Percentiles rank a stretch among this genome's conserved stretches.
These are phyloP conservation scores for Podaxis sp. DNA, from an alignment of 768 basidiomycete species.

Conservation along the genomic window DNA sequence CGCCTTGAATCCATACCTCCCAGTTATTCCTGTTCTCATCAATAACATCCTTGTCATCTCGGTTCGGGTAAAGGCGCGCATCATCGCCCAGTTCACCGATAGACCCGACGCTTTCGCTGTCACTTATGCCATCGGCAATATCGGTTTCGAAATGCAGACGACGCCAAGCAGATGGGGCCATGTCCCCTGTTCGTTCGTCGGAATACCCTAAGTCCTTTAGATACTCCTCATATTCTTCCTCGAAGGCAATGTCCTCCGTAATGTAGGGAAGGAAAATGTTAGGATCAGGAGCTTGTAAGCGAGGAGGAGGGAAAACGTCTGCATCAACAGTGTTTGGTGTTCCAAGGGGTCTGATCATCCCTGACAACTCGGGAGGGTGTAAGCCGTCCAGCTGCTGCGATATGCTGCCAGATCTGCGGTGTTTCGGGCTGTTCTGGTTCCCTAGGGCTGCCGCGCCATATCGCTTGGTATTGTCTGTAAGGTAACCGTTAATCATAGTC, in stretches of 20 bases:
- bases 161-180: slow-evolving; percentile 69
- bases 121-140: slow-evolving; percentile 87
- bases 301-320: slow-evolving; percentile 94
- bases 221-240: slow-evolving; percentile 97
- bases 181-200: slow-evolving; percentile 42
- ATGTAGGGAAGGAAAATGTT: slow-evolving; percentile 88
- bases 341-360: slow-evolving; percentile 71
- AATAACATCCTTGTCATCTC: slow-evolving; percentile 60
- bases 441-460: slow-evolving; percentile 66
- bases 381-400: slow-evolving; percentile 80
- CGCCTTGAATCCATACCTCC: slow-evolving; percentile 64
- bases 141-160: slow-evolving; percentile 78
- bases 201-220: slow-evolving; percentile 83
- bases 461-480: slow-evolving; percentile 83
- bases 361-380: slow-evolving; percentile 69
- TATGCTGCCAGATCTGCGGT: slow-evolving; percentile 81
- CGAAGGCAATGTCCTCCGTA: slow-evolving; percentile 91
- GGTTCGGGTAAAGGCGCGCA: slow-evolving; percentile 58
- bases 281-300: slow-evolving; percentile 81
- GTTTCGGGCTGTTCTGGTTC: slow-evolving; percentile 52
- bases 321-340: slow-evolving; percentile 79
- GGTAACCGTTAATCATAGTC: background rate
- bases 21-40: slow-evolving; percentile 92
- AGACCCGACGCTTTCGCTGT: slow-evolving; percentile 89
- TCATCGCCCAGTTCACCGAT: slow-evolving; percentile 90